These are phyloP conservation scores for Colletotrichum scovillei DNA, from an alignment of 2,329 filamentous ascomycete species.

Conservation along the genomic window DNA sequence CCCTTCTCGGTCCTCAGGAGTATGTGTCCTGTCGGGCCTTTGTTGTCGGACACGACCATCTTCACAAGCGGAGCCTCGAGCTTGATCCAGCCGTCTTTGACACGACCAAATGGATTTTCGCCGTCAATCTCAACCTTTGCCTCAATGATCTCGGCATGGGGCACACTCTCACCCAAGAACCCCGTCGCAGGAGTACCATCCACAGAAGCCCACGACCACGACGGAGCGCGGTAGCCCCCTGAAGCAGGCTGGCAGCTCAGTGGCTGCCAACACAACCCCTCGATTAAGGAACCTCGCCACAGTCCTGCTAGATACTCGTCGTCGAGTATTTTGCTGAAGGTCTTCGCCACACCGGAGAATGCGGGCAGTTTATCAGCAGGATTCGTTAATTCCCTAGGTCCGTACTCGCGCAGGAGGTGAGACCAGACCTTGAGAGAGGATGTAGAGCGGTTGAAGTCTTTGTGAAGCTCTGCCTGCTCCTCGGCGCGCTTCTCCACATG, in stretches of 20 bases:
- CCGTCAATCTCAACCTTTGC: slow-evolving; percentile 23
- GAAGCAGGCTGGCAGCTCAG: not conserved
- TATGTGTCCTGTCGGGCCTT: slow-evolving; percentile 12
- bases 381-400: slow-evolving; percentile 35
- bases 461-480: not conserved
- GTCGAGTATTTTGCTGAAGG: slow-evolving; percentile 36
- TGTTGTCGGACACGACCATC: slow-evolving; percentile 13
- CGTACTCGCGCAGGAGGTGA: slow-evolving; percentile 11
- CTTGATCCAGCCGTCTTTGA: slow-evolving; percentile 26
- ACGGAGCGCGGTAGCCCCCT: slow-evolving; percentile 23
- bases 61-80: slow-evolving; percentile 23
- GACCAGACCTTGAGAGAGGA: not conserved
- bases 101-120: slow-evolving; percentile 27
- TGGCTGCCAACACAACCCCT: slow-evolving; percentile 19
- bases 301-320: slow-evolving; percentile 44
- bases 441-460: not conserved
- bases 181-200: slow-evolving; percentile 9
- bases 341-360: slow-evolving; percentile 43
- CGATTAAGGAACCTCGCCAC: slow-evolving; percentile 37
- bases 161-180: not conserved
- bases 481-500: not conserved
- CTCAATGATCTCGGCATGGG: slow-evolving; percentile 13
- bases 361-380: slow-evolving; percentile 42
- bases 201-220: slow-evolving; percentile 30
- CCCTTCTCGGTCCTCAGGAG: not conserved